These are phyloP conservation scores for Colletotrichum neosansevieriae DNA, from an alignment of 2,329 filamentous ascomycete genomes.

Conservation along the genomic window DNA sequence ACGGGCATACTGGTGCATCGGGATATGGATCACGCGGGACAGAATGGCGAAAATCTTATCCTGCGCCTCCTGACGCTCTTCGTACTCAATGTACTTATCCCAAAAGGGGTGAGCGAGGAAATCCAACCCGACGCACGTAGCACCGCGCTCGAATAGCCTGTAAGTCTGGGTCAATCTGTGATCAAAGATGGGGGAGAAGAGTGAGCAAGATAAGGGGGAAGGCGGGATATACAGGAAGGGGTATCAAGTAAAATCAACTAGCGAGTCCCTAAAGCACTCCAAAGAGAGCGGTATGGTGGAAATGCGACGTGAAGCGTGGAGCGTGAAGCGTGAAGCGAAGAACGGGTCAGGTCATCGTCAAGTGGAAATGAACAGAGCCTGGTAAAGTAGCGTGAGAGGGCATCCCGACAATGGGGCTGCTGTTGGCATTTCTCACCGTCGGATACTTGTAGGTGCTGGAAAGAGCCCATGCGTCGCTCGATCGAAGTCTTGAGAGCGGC, in stretches of 20 bases:
- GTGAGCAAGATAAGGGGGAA: slow-evolving; percentile 51
- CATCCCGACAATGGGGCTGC: slow-evolving; percentile 69
- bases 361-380: slow-evolving; percentile 67
- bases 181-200: slow-evolving; percentile 40
- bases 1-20: slow-evolving; percentile 94
- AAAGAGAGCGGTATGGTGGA: slow-evolving; percentile 47
- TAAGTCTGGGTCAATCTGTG: slow-evolving; percentile 46
- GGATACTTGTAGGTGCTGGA: slow-evolving; percentile 53
- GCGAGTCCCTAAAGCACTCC: slow-evolving; percentile 61
- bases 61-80: slow-evolving; percentile 86
- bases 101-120: slow-evolving; percentile 96
- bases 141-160: slow-evolving; percentile 93
- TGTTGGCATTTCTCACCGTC: slow-evolving; percentile 81
- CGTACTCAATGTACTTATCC: slow-evolving; percentile 99
- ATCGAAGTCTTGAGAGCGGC: slow-evolving; percentile 57
- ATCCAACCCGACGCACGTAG: slow-evolving; percentile 86
- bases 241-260: slow-evolving; percentile 65
- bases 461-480: slow-evolving; percentile 45
- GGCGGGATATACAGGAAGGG: slow-evolving; percentile 71
- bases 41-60: slow-evolving; percentile 90
- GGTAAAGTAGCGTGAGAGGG: slow-evolving; percentile 74
- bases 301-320: slow-evolving; percentile 58
- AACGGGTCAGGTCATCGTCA: slow-evolving; percentile 52
- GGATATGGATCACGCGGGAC: slow-evolving; percentile 85
- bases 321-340: slow-evolving; percentile 60